These are phyloP conservation scores for Candida nanaspora DNA, from an alignment of 805 yeast species.

Conservation along the genomic window DNA sequence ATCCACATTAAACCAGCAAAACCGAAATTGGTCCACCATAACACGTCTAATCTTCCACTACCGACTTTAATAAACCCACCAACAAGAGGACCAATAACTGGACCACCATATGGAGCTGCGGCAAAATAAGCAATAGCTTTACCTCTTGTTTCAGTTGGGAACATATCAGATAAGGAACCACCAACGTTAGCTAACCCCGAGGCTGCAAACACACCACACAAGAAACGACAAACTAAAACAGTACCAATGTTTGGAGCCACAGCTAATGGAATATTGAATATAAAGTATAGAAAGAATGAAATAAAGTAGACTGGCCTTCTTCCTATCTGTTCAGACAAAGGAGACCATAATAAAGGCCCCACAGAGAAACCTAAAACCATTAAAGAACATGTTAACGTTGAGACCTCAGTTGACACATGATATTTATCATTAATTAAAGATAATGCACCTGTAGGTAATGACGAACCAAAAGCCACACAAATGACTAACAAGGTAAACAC, in stretches of 20 bases:
- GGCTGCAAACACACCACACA: slow-evolving; percentile 81
- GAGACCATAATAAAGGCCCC: slow-evolving; percentile 89
- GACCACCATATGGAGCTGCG: slow-evolving; percentile 90
- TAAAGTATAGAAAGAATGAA: slow-evolving; percentile 64
- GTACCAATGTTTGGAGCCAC: slow-evolving; percentile 77
- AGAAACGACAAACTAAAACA: slow-evolving; percentile 71
- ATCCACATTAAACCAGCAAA: slow-evolving; percentile 85
- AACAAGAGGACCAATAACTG: slow-evolving; percentile 82
- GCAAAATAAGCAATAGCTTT: slow-evolving; percentile 87
- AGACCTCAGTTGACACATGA: slow-evolving; percentile 69
- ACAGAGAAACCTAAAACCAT: slow-evolving; percentile 86
- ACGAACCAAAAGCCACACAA: slow-evolving; percentile 89
- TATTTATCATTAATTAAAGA: slow-evolving; percentile 58
- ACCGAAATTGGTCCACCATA: slow-evolving; percentile 90
- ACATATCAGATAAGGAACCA: slow-evolving; percentile 87
- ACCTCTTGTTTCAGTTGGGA: slow-evolving; percentile 75
- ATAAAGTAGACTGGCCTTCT: slow-evolving; percentile 77
- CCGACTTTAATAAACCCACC: slow-evolving; percentile 78
- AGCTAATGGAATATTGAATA: slow-evolving; percentile 86
- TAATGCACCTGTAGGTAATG: slow-evolving; percentile 84
- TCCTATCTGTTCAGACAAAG: slow-evolving; percentile 79
- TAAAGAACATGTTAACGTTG: slow-evolving; percentile 71
- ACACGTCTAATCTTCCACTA: slow-evolving; percentile 58
- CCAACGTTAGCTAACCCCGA: slow-evolving; percentile 84
- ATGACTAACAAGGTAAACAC: slow-evolving; percentile 67